Percentiles rank a stretch among this genome's conserved stretches.
These are phyloP conservation scores for Leccinum laetum DNA, from an alignment of 1,284 basidiomycete genomes.

Conservation along the genomic window DNA sequence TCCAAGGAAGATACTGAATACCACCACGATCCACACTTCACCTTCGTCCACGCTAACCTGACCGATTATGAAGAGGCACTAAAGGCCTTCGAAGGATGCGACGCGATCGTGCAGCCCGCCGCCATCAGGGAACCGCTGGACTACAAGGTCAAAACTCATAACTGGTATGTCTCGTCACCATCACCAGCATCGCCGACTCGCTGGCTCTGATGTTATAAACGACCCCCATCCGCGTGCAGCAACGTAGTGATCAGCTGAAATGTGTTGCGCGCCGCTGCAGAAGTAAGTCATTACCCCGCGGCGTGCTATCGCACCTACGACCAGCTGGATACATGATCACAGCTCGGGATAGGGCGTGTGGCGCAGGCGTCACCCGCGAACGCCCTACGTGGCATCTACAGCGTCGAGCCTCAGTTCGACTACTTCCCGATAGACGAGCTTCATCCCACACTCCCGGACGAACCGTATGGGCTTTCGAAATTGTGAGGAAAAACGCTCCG, in stretches of 20 bases:
- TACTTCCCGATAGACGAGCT: slow-evolving; percentile 76
- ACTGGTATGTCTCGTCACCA: slow-evolving; percentile 41
- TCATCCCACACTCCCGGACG: slow-evolving; percentile 69
- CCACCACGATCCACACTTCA: slow-evolving; percentile 34
- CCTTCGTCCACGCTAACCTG: slow-evolving; percentile 49
- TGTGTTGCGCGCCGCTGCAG: slow-evolving; percentile 62
- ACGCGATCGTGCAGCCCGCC: slow-evolving; percentile 63
- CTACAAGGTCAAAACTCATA: slow-evolving; percentile 56
- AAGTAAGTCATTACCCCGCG: slow-evolving; percentile 40
- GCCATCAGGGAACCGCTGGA: slow-evolving; percentile 19
- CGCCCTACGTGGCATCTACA: slow-evolving; percentile 57
- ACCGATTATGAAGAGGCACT: slow-evolving; percentile 48
- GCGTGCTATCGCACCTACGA: not conserved
- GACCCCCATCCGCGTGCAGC: slow-evolving; percentile 31
- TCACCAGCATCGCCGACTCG: not conserved
- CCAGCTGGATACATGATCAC: not conserved
- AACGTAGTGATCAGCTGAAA: slow-evolving; percentile 73
- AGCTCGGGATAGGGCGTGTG: slow-evolving; percentile 65
- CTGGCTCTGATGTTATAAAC: not conserved
- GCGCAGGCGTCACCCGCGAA: slow-evolving; percentile 75
- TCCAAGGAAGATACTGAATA: slow-evolving; percentile 21
- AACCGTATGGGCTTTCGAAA: slow-evolving; percentile 77
- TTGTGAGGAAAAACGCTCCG: slow-evolving; percentile 41
- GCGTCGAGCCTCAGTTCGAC: slow-evolving; percentile 47
- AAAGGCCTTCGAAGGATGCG: slow-evolving; percentile 46